Percentiles rank a stretch among this genome's conserved stretches.
phyloP scores from a whole-genome alignment of 441 rosid species.

The Melianthus villosus region DNA sequence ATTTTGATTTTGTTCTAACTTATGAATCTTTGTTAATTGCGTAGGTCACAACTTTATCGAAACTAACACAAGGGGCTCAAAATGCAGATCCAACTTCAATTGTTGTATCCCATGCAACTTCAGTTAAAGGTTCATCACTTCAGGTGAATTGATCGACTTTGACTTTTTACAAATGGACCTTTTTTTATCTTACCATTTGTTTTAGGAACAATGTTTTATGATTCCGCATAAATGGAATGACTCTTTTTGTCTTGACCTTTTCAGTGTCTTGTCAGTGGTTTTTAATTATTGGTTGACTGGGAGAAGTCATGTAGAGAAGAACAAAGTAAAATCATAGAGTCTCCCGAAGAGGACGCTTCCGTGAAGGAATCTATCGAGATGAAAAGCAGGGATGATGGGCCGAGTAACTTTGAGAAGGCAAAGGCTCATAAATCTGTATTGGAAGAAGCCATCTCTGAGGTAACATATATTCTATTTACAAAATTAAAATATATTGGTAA shows the following conservation, averaged over 20 bases:
- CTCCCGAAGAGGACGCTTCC: conserved; percentile 34
- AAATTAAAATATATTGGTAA: not conserved
- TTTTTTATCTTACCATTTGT: no score
- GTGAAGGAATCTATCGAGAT: conserved; percentile 35
- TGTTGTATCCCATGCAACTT: conserved; percentile 56
- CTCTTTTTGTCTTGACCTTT: conserved; percentile 18
- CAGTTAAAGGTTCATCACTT: conserved; percentile 78
- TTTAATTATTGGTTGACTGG: conserved; percentile 95
- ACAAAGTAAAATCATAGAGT: conserved; percentile 24
- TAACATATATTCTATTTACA: conserved; percentile 12
- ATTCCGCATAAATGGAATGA: no score
- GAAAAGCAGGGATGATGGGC: conserved; percentile 47
- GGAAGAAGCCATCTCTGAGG: conserved; percentile 95
- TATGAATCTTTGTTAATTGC: no score
- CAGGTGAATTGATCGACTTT: conserved; percentile 44
- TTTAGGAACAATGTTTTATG: no score
- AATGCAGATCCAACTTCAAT: conserved; percentile 71
- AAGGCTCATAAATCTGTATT: conserved; percentile 95
- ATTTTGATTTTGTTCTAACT: conserved; percentile 9
- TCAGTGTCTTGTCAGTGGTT: conserved; percentile 85
- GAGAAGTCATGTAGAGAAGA: conserved; percentile 55
- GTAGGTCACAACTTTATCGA: conserved; percentile 81
- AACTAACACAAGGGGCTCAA: conserved; percentile 88
- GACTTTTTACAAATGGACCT: no score
- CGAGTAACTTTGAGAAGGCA: conserved; percentile 86